Conservation (phyloP, 2,329 filamentous ascomycete genomes). For the Aureobasidium sp. region DNA sequence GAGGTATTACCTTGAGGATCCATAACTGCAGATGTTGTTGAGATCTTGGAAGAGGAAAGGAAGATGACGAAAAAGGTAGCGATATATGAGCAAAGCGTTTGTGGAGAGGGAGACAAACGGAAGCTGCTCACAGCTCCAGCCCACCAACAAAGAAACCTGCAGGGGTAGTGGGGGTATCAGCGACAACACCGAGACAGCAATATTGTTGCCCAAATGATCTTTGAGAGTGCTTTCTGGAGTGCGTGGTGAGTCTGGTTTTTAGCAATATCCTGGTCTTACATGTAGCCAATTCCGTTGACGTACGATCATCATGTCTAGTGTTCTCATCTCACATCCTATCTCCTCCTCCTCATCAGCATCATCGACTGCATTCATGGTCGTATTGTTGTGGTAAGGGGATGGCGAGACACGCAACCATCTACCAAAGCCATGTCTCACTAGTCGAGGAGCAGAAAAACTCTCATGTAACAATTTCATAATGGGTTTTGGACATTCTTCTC, state of each 20-base stretch:
- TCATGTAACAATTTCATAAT: too few relatives aligned
- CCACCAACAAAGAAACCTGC: background rate
- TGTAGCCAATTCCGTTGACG: background rate
- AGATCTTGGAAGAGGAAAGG: too few relatives aligned
- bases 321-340: too few relatives aligned
- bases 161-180: background rate
- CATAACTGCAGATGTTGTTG: background rate
- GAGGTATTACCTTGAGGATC: background rate
- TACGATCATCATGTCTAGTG: too few relatives aligned
- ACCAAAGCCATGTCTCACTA: too few relatives aligned
- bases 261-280: background rate
- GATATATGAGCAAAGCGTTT: background rate
- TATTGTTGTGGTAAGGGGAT: too few relatives aligned
- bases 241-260: background rate
- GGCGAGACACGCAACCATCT: too few relatives aligned
- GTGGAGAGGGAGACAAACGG: background rate
- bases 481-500: too few relatives aligned
- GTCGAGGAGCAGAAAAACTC: too few relatives aligned
- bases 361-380: too few relatives aligned
- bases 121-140: background rate
- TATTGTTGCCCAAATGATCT: background rate
- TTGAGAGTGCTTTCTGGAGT: background rate
- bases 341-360: too few relatives aligned
- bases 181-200: background rate
- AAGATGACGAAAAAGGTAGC: background rate